Conservation (phyloP, 371 early-diverging fungal species). For the Mortierella sp. region DNA sequence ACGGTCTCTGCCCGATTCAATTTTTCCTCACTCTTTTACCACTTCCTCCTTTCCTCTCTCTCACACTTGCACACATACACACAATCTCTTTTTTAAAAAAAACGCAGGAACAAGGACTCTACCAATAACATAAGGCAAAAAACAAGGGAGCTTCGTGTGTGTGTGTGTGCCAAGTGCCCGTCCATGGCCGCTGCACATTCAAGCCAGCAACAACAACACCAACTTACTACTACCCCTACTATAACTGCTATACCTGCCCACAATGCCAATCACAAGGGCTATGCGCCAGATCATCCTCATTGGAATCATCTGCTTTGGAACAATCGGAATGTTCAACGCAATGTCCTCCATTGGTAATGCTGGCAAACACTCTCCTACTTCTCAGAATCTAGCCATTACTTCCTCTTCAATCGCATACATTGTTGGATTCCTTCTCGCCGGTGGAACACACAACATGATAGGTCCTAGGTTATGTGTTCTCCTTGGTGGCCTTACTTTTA, state of each 20-base stretch:
- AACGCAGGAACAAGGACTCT: neutral
- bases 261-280: conserved; percentile 42
- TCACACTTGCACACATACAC: neutral
- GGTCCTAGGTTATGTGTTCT: conserved; percentile 65
- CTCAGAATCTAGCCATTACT: conserved; percentile 53
- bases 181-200: conserved; percentile 11
- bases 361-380: conserved; percentile 43
- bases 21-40: neutral
- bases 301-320: conserved; percentile 56
- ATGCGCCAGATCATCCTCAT: conserved; percentile 58
- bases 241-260: neutral
- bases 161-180: conserved; percentile 8
- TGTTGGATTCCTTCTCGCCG: conserved; percentile 64
- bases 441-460: conserved; percentile 68
- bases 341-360: conserved; percentile 57
- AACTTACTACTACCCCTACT: too few species aligned
- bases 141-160: neutral
- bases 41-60: neutral
- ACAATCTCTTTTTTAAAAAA: neutral
- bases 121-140: neutral
- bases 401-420: conserved; percentile 57
- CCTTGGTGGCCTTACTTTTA: conserved; percentile 66
- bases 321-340: conserved; percentile 57
- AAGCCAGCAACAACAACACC: neutral
- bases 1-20: neutral